These are phyloP conservation scores for Rhynchosporium secalis DNA, from an alignment of 2,329 filamentous ascomycete genomes.

Conservation along the genomic window DNA sequence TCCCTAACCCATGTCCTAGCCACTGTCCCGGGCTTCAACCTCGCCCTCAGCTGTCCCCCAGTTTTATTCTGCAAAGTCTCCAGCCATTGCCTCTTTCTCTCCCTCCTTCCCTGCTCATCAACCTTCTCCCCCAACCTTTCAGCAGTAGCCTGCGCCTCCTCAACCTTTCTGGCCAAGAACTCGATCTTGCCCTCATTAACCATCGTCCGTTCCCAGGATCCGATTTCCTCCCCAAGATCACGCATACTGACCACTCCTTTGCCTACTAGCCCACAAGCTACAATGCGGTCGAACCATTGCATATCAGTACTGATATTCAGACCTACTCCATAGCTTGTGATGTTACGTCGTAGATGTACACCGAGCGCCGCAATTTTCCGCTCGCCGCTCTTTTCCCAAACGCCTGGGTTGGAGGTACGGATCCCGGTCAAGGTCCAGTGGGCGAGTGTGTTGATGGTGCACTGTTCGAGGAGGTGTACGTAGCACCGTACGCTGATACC, in stretches of 20 bases:
- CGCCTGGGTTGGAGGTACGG: slow-evolving; percentile 63
- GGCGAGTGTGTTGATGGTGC: slow-evolving; percentile 66
- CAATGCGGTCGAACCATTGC: slow-evolving; percentile 70
- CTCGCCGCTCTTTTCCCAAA: slow-evolving; percentile 38
- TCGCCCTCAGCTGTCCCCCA: slow-evolving; percentile 14
- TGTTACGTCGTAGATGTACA: slow-evolving; percentile 82
- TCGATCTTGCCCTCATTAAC: not conserved
- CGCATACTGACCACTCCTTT: slow-evolving; percentile 74
- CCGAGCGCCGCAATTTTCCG: slow-evolving; percentile 88
- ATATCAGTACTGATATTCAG: slow-evolving; percentile 71
- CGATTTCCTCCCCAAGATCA: slow-evolving; percentile 43
- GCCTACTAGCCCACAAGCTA: slow-evolving; percentile 84
- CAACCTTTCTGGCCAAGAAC: not conserved
- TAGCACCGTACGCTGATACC: slow-evolving; percentile 70
- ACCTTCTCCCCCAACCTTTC: not conserved
- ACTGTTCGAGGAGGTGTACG: slow-evolving; percentile 74
- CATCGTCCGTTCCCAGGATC: slow-evolving; percentile 10
- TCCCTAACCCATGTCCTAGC: slow-evolving; percentile 26
- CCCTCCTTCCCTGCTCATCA: not conserved
- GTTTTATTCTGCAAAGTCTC: slow-evolving; percentile 9
- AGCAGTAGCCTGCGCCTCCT: not conserved
- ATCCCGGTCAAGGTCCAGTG: slow-evolving; percentile 61
- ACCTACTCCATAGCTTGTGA: slow-evolving; percentile 82
- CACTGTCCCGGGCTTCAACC: slow-evolving; percentile 21
- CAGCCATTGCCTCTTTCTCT: slow-evolving; percentile 12